Conservation (phyloP, 2,329 filamentous ascomycete species). For the Cladosporium cucumerinum region DNA sequence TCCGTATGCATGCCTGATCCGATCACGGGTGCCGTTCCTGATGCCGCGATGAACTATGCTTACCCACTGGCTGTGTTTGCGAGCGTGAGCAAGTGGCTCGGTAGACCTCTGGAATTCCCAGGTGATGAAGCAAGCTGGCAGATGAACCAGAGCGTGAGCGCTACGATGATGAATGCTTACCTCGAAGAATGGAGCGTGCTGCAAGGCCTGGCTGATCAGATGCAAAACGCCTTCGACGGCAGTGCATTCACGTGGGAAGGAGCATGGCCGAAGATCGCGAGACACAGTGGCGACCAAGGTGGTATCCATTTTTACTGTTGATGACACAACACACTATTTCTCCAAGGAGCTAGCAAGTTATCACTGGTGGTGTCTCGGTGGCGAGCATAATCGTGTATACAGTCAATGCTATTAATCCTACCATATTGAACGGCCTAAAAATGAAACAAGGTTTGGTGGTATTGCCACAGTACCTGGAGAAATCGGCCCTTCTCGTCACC, state of each 20-base stretch:
- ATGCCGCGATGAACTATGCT: slow-evolving; percentile 51
- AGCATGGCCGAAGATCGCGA: slow-evolving; percentile 49
- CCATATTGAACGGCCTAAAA: too few species aligned
- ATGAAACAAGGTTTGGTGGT: too few species aligned
- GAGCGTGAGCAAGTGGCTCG: slow-evolving; percentile 42
- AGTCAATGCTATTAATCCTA: too few species aligned
- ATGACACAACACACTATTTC: too few species aligned
- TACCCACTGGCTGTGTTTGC: slow-evolving; percentile 52
- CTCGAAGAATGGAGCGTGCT: slow-evolving; percentile 52
- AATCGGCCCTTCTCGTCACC: too few species aligned
- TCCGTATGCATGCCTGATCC: slow-evolving; percentile 48
- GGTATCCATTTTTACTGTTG: too few species aligned
- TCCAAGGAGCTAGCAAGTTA: too few species aligned
- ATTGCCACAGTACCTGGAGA: too few species aligned
- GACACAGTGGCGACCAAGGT: not conserved
- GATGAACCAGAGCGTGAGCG: slow-evolving; percentile 40
- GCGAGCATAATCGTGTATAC: too few species aligned
- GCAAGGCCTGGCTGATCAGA: slow-evolving; percentile 41
- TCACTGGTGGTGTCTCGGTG: too few species aligned
- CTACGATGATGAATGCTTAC: slow-evolving; percentile 48
- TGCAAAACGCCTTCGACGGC: slow-evolving; percentile 51
- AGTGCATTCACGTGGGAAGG: slow-evolving; percentile 48
- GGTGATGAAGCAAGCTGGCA: slow-evolving; percentile 48
- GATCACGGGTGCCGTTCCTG: slow-evolving; percentile 50
- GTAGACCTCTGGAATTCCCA: slow-evolving; percentile 44